Evolutionary conservation across 805 yeast genomes (phyloP).

Genomic region (Candida boleticola): DNA sequence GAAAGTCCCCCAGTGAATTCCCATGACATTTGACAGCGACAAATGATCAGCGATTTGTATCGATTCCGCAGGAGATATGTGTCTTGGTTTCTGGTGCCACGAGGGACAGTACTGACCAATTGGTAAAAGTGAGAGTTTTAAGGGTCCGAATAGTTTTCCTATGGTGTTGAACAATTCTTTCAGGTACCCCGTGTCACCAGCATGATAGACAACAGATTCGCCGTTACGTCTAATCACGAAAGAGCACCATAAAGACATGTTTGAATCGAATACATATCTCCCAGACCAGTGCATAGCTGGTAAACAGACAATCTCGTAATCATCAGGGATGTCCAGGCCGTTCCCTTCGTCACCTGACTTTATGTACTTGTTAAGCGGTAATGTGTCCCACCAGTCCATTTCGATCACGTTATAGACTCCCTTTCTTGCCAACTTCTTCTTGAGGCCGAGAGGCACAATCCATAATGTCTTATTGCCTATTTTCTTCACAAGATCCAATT

Average conservation of each 20-base stretch:
- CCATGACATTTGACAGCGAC: constrained; percentile 62
- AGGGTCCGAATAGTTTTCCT: constrained; percentile 57
- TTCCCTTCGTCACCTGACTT: constrained; percentile 23
- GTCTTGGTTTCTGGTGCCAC: constrained; percentile 92
- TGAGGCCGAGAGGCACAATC: constrained; percentile 86
- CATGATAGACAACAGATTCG: constrained; percentile 77
- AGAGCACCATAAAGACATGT: constrained; percentile 85
- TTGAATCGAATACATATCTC: constrained; percentile 73
- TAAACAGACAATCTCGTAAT: constrained; percentile 78
- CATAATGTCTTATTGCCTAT: constrained; percentile 63
- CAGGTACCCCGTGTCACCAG: constrained; percentile 94
- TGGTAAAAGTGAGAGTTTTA: constrained; percentile 69
- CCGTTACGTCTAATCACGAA: constrained; percentile 67
- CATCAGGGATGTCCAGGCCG: constrained; percentile 32
- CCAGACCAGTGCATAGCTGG: constrained; percentile 99
- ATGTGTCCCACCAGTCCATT: constrained; percentile 88
- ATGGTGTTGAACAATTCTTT: constrained; percentile 68
- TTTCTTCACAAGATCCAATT: constrained; percentile 51
- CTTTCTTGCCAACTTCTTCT: constrained; percentile 51
- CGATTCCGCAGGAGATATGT: constrained; percentile 79
- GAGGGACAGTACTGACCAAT: constrained; percentile 95
- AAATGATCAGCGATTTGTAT: constrained; percentile 63
- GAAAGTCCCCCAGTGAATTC: constrained; percentile 97
- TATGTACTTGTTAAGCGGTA: constrained; percentile 38
- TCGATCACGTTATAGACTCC: constrained; percentile 68